These are phyloP conservation scores for Micromonas commoda DNA, from an alignment of 139 green algal genomes.

Conservation along the genomic window DNA sequence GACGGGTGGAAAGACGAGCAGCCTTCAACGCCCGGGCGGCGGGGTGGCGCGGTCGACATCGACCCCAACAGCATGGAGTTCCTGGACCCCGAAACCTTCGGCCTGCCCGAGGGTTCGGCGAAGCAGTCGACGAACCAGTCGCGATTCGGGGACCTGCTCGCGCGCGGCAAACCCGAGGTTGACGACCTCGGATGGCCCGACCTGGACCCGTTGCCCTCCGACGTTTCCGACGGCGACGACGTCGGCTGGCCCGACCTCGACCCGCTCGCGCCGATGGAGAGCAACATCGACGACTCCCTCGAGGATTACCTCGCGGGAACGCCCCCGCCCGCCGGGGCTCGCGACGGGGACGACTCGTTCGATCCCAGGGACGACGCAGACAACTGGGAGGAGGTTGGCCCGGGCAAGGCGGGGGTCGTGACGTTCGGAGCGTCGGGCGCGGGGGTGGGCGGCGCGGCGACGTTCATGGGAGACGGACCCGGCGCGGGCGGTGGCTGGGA, in stretches of 20 bases:
- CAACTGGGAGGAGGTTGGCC: background rate
- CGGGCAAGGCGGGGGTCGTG: background rate
- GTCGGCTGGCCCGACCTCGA: background rate
- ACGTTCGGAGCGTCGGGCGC: background rate
- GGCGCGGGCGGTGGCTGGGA: background rate
- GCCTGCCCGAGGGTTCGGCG: no score
- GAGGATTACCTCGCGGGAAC: background rate
- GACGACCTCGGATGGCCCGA: slow-evolving; percentile 17
- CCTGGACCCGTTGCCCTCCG: background rate
- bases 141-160: background rate
- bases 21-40: no score
- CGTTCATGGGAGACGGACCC: background rate
- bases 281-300: background rate
- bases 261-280: background rate
- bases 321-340: background rate
- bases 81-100: no score
- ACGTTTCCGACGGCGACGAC: background rate
- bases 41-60: no score
- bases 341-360: background rate
- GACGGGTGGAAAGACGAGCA: no score
- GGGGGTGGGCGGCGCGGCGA: background rate
- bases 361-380: background rate
- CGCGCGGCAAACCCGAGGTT: background rate
- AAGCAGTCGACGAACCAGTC: background rate
- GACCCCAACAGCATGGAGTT: no score